Base-by-base conservation (phyloP, 192 early-diverging fungal species). In the Linnemannia zychae region DNA sequence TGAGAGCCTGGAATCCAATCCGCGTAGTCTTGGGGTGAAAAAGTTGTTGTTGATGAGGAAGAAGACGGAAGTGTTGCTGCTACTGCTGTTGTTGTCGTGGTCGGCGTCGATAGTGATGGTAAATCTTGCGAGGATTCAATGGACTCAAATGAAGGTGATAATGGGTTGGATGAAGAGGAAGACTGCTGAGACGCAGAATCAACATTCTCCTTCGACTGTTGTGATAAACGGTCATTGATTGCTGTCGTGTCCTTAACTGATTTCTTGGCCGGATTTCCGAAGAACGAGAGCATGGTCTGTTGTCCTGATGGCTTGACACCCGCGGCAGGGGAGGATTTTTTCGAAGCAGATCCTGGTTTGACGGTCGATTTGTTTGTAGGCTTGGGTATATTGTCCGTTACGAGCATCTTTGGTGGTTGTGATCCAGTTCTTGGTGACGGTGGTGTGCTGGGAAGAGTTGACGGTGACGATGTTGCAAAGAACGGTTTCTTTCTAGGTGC, bases 21-120 rank as follows among this genome's bases (percentile, higher is more conserved):
- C 46, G 82, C 82, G 67, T 79, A 84, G 31, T 84, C 76, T 2
- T 47, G 78, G n/a, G 82, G 82, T 7, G 76, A 75, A n/a, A 84
- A 84, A 0, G 40, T 71, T 52, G 46, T 22, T 34, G 71, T 17
- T 36, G 70, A 68, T 1, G 69, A 71, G 12, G 69, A 71, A 6
- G 69, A 28, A 7, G 40, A 47, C 34, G n/a, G n/a, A n/a, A n/a
- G n/a, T n/a, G n/a, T n/a, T n/a, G n/a, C n/a, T n/a, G n/a, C n/a
- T n/a, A n/a, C n/a, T n/a, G 69, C 11, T 22, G 7, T 1, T 15
- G n/a, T 20, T 9, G 44, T 7, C 3, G 69, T 24, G 20, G 44
- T 4, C 13, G 34, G 37, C 37, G 34, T 20, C 18, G 57, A 37
- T 20, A 38, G 1, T 28, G 40, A 38, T 4, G 48, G 18, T 7